A percentile compares a stretch with the other conserved stretches of the same genome.
phyloP scores from a whole-genome alignment of 345 rosid genomes.

The Aethionema arabicum region DNA sequence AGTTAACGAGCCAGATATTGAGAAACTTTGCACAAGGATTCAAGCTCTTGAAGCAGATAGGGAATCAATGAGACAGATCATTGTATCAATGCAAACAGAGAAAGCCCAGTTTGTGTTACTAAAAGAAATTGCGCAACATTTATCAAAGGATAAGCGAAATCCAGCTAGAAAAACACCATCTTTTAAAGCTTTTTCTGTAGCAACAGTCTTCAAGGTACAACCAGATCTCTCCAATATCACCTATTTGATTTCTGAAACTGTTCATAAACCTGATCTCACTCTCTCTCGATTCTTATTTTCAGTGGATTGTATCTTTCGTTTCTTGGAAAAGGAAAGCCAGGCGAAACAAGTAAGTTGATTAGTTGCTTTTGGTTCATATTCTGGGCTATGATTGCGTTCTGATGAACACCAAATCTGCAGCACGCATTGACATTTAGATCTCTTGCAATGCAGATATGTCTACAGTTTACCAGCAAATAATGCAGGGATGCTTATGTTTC shows the following conservation, averaged over 20 bases:
- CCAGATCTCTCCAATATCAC: conserved; percentile 4
- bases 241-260: conserved; percentile 5
- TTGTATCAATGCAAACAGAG: conserved; percentile 88
- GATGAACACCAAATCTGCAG: not conserved
- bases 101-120: conserved; percentile 80
- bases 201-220: conserved; percentile 79
- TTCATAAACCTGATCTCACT: conserved; percentile 9
- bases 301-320: conserved; percentile 80
- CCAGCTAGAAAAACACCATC: conserved; percentile 47
- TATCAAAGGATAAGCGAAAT: conserved; percentile 59
- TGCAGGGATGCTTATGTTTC: conserved; percentile 79
- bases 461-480: conserved; percentile 61
- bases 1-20: conserved; percentile 64
- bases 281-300: conserved; percentile 31
- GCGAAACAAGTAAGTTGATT: conserved; percentile 70
- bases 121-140: conserved; percentile 90
- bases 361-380: not conserved
- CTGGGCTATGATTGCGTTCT: conserved; percentile 4
- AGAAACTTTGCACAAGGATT: conserved; percentile 83
- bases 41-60: conserved; percentile 96
- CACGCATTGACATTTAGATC: not conserved
- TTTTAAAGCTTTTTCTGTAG: conserved; percentile 47
- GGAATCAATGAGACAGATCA: conserved; percentile 92
- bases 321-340: conserved; percentile 80
- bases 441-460: conserved; percentile 46